Base-by-base conservation (phyloP, 345 rosid species). In the Salix caprea region DNA sequence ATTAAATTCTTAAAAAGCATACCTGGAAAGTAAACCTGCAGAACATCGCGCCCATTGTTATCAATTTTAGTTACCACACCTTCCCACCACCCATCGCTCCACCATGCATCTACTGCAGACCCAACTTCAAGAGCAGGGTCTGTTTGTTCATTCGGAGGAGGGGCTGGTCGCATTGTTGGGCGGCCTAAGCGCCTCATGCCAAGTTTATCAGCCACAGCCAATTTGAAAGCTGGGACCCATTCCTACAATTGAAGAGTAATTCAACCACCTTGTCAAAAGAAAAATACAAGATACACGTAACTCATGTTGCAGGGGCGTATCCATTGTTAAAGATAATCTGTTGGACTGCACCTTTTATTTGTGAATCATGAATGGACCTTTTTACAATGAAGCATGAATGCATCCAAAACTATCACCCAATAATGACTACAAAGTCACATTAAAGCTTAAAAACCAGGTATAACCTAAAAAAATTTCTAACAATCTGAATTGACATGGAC, bases 21-120 rank as follows among this genome's bases (percentile, higher is more conserved):
- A 96, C 98, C 97, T 70, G 97, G 91, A 82, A 87, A 87, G 82
- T 87, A 91, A 72, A 93, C 83, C 82, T 86, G 91, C 74, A 93
- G 72, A 79, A 80, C 78, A 68, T 88, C 88, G 64, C 82, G 67
- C 36, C 69, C 66, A 32, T 75, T 75, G 65, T 81, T 80, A 69
- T 71, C 75, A 32, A 76, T 79, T 79, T 86, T 87, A 50, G 84
- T 85, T 39, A 93, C 87, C 77, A 93, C 90, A 56, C 97, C 99
- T 86, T 96, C 99, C 97, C 99, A 96, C 99, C 98, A 95, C 75
- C 99, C 99, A 90, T 96, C 99, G 60, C 93, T 95, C 99, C 99
- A 95, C 97, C 99, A 93, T 26, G 92, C 96, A 89, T 95, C 99
- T 68, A 95, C 94, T 65, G 99, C 91, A 77, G 80, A 73, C 67